These are phyloP conservation scores for Eutrema japonicum DNA, from an alignment of 345 rosid genomes.

Conservation along the genomic window DNA sequence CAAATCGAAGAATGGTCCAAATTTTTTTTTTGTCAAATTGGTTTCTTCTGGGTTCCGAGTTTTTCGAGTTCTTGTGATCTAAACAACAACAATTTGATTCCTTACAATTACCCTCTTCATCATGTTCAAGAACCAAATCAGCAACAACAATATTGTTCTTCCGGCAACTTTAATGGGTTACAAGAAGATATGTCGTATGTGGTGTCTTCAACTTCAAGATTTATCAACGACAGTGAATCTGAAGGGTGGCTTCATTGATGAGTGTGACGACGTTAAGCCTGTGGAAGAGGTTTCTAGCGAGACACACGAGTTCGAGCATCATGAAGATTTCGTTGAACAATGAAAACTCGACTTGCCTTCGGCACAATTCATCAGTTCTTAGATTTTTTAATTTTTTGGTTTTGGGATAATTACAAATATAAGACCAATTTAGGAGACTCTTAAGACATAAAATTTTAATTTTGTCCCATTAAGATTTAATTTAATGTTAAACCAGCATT, in stretches of 20 bases:
- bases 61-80: conserved; percentile 45
- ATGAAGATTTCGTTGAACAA: conserved; percentile 49
- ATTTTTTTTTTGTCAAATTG: too few relatives aligned
- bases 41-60: conserved; percentile 14
- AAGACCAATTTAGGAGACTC: too few relatives aligned
- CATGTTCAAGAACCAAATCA: conserved; percentile 38
- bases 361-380: conserved; percentile 60
- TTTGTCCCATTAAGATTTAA: too few relatives aligned
- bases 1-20: too few relatives aligned
- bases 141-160: conserved; percentile 38
- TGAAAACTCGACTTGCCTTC: conserved; percentile 57
- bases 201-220: conserved; percentile 50
- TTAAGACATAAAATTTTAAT: too few relatives aligned
- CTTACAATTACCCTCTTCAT: conserved; percentile 43
- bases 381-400: too few relatives aligned
- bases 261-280: conserved; percentile 48
- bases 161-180: conserved; percentile 41
- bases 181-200: conserved; percentile 51
- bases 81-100: conserved; percentile 37
- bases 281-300: conserved; percentile 50
- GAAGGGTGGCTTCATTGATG: conserved; percentile 42
- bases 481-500: too few relatives aligned
- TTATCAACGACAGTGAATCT: conserved; percentile 43
- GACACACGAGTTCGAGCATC: conserved; percentile 49
- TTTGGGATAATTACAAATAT: too few relatives aligned